Evolutionary conservation across 176 grass and related monocot species (phyloP).

Genomic region (Rhynchospora tenuis): DNA sequence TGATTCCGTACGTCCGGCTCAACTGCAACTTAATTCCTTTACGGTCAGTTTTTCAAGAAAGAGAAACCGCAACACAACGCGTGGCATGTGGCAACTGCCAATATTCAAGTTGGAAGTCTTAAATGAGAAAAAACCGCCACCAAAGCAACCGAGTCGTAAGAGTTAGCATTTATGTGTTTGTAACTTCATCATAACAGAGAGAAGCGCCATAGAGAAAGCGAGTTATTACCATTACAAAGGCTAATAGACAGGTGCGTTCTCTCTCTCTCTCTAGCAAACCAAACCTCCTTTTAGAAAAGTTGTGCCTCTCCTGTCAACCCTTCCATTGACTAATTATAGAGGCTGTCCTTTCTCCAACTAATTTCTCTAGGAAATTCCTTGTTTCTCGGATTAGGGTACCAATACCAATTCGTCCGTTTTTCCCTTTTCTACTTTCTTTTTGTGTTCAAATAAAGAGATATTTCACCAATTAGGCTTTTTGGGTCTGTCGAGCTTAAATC

Average conservation of each 20-base stretch:
- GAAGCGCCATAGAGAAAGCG: background rate
- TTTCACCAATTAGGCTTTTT: background rate
- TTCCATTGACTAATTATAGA: conserved; percentile 11
- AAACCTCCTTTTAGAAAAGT: background rate
- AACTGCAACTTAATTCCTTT: background rate
- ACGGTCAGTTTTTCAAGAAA: background rate
- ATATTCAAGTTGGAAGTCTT: no score
- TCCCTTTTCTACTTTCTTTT: background rate
- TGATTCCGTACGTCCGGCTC: background rate
- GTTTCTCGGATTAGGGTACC: background rate
- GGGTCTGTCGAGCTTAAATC: conserved; percentile 12
- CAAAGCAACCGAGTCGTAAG: background rate
- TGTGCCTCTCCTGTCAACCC: background rate
- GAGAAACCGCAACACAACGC: background rate
- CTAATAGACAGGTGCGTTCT: conserved; percentile 9
- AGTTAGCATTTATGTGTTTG: background rate
- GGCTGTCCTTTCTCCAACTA: background rate
- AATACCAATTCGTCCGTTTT: background rate
- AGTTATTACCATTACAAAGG: background rate
- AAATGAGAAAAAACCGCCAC: background rate
- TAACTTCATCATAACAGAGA: background rate
- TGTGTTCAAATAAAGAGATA: conserved; percentile 12
- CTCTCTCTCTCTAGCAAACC: background rate
- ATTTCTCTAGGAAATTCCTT: background rate
- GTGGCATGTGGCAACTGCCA: no score